Base-by-base conservation (phyloP, 2,329 filamentous ascomycete genomes). In the Microcyclosporella mali region DNA sequence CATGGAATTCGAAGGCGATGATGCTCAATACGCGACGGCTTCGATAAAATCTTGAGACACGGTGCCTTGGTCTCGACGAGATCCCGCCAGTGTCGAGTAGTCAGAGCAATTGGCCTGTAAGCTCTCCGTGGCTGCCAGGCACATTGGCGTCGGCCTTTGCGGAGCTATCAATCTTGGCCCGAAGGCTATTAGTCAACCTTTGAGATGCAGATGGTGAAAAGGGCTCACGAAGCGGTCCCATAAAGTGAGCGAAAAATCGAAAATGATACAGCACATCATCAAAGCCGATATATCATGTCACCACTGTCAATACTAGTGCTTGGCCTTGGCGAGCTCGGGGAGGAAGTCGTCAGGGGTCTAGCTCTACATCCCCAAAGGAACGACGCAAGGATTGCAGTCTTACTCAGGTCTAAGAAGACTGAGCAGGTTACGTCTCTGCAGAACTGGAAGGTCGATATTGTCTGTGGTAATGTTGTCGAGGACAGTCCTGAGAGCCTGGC, bases 241-340 rank as follows among this genome's bases (percentile, higher is more conserved):
- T 4, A 32, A 32, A 32, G 30, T 32, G 4, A 14, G 12, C 15
- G 10, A n/a, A n/a, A n/a, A n/a, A 36, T 36, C 10, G 33, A 32
- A 32, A 12, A 6, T n/a, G 6, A 6, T 6, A 32, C 6, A 14
- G 4, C 30, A 12, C 12, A 6, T 16, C 15, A 4, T 12, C 30
- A 6, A 32, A 12, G n/a, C 12, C 30, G 4, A 14, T 25, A 3
- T 6, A n/a, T 29, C 9, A 39, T 39, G 27, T 27, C 27, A 39
- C 28, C 36, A 12, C 4, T 16, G 2, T 47, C 47, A 9, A 66
- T 83, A 43, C 77, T 84, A 37, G 68, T 85, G 38, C 65, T 85
- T 45, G 81, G 82, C 40, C 77, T 77, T n/a, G 81, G 81, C 45
- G 81, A 85, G 64, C 73, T 85, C 11, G 82, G 81, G 37, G 64